Evolutionary conservation across 768 basidiomycete genomes (phyloP), one percentile per base, ranked within the genome.

Genomic region (Termitomyces sp.): DNA sequence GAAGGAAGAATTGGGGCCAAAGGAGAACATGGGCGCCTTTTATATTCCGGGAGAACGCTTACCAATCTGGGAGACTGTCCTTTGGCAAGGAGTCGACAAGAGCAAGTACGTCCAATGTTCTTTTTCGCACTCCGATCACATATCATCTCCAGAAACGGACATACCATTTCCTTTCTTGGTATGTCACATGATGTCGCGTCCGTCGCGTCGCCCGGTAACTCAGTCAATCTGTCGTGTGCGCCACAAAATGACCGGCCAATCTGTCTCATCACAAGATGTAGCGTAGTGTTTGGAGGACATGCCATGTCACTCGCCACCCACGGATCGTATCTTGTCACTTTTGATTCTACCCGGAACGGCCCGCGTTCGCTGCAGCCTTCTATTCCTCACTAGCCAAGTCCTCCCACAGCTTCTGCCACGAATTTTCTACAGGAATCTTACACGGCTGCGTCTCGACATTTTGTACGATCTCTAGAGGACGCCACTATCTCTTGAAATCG

Each of bases 11-110:
- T 66, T 64, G 69, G 66, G 62, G 64, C 55, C 57, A 63, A 66
- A 66, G 13, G 59, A 60, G 60, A 64, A 54, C 58, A 63, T 60
- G 52, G 38, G 60, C 57, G 55, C 70, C 75, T 76, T 78, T 74
- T 71, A 66, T 66, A 64, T 67, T 70, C 65, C 64, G 62, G 62
- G 69, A 68, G 63, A 54, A 57, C 65, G 76, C 71, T 78, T 70
- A 74, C 76, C 68, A 76, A 77, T 74, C 69, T 54, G 50, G 59
- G 47, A 51, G 48, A 54, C 16, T 54, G 55, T 60, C 56, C 52
- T 63, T 65, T 58, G 60, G 51, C 51, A 50, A 64, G 20, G n/a
- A 22, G 48, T 55, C 47, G 62, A 57, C 44, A 45, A 48, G 59
- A 51, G 36, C 38, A 38, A 30, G 44, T 52, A 44, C n/a, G 58